Conservation (phyloP, 2,329 filamentous ascomycete species). For the Ophiostoma populinum region DNA sequence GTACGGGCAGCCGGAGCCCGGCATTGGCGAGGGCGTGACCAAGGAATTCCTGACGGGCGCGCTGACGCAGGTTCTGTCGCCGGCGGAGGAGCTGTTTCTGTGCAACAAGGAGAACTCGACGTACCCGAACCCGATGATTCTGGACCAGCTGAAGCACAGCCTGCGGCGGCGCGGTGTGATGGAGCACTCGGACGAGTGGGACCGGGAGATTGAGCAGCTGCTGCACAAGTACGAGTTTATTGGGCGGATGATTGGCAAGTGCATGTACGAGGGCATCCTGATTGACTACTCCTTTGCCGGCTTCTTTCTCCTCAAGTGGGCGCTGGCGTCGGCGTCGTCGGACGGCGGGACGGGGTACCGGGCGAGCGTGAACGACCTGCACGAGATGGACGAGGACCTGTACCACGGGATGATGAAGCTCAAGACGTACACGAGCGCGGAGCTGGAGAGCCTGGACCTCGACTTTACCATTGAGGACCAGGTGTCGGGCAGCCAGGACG, state of each 20-base stretch:
- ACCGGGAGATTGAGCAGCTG: slow-evolving; percentile 38
- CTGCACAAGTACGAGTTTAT: slow-evolving; percentile 75
- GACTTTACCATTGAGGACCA: slow-evolving; percentile 82
- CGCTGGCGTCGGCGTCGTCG: slow-evolving; percentile 37
- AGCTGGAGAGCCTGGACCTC: slow-evolving; percentile 64
- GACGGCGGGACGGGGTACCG: slow-evolving; percentile 46
- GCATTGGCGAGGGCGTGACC: slow-evolving; percentile 92
- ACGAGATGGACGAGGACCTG: slow-evolving; percentile 76
- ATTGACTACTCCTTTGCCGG: slow-evolving; percentile 85
- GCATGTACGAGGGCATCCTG: slow-evolving; percentile 90
- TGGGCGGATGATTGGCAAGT: slow-evolving; percentile 86
- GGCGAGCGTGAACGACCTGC: slow-evolving; percentile 84
- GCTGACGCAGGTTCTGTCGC: slow-evolving; percentile 65
- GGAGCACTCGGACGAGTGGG: slow-evolving; percentile 39
- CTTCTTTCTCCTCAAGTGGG: slow-evolving; percentile 95
- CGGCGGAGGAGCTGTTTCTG: slow-evolving; percentile 46
- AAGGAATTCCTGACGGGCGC: slow-evolving; percentile 92
- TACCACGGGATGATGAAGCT: slow-evolving; percentile 72
- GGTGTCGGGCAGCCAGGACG: slow-evolving; percentile 27
- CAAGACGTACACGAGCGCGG: slow-evolving; percentile 64
- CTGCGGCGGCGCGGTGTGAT: slow-evolving; percentile 32
- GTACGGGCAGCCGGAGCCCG: slow-evolving; percentile 73
- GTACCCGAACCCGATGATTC: slow-evolving; percentile 68
- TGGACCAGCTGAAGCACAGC: slow-evolving; percentile 49
- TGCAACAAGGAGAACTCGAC: slow-evolving; percentile 75